phyloP scores from a whole-genome alignment of 2,329 filamentous ascomycete genomes.

The Xylaria arbuscula region DNA sequence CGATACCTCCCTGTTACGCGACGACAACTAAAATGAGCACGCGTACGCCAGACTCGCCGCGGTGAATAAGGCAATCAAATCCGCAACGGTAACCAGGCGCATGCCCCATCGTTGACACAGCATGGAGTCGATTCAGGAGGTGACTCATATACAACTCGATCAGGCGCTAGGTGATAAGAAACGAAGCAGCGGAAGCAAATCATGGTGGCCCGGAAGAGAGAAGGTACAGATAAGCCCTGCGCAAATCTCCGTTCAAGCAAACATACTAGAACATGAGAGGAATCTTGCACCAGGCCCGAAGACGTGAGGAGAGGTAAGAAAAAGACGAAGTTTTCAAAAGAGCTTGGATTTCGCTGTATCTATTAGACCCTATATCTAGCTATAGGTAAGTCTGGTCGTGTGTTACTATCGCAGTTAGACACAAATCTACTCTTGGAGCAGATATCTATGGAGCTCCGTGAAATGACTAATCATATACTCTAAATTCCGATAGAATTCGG shows the following conservation, averaged over 20 bases:
- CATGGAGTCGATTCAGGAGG: background rate
- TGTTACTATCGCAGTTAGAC: background rate
- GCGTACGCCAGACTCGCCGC: background rate
- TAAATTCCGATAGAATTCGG: background rate
- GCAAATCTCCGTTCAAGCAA: background rate
- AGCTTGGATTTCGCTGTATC: background rate
- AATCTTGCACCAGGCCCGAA: background rate
- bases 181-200: constrained; percentile 14
- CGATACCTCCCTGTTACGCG: background rate
- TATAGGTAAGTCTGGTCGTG: background rate
- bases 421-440: background rate
- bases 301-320: background rate
- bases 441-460: background rate
- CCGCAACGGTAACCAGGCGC: constrained; percentile 12
- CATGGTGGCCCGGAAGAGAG: background rate
- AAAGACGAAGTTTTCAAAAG: background rate
- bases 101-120: constrained; percentile 11
- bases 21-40: constrained; percentile 21
- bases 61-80: constrained; percentile 5
- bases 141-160: constrained; percentile 9
- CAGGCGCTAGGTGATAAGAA: constrained; percentile 12
- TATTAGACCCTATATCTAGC: background rate
- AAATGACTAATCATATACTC: background rate
- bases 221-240: background rate
- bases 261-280: background rate